phyloP scores from a whole-genome alignment of 192 early-diverging fungal genomes.

The Umbelopsis isabellina region DNA sequence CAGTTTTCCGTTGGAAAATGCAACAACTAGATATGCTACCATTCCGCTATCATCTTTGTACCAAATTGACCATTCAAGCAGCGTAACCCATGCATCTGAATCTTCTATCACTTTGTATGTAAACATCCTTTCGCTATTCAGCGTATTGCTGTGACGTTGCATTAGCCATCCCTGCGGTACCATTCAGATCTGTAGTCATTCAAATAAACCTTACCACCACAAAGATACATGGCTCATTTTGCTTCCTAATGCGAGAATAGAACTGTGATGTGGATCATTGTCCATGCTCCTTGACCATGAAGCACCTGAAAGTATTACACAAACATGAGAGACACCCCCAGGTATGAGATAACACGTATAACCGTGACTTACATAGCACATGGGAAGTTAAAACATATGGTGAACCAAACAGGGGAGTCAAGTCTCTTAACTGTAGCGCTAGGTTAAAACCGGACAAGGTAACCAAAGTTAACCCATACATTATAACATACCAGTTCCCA shows the following conservation, averaged over 20 bases:
- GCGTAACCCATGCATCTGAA: not conserved
- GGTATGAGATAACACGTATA: not conserved
- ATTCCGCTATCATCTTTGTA: not conserved
- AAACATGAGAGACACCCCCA: too few relatives aligned
- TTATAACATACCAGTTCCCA: constrained; percentile 2
- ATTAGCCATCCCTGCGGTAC: too few relatives aligned
- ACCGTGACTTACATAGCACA: not conserved
- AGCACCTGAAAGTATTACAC: not conserved
- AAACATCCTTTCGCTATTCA: not conserved
- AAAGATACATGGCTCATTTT: not conserved
- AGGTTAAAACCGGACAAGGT: not conserved
- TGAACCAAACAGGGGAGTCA: not conserved
- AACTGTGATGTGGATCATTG: not conserved
- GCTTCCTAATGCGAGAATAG: not conserved
- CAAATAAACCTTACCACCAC: not conserved
- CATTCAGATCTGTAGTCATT: not conserved
- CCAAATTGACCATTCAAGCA: constrained; percentile 5
- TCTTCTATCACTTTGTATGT: not conserved
- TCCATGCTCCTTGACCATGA: not conserved
- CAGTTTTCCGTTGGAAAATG: not conserved
- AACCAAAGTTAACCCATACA: too few relatives aligned
- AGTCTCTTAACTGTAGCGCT: not conserved
- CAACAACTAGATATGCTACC: not conserved
- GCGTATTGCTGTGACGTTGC: not conserved
- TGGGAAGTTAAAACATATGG: not conserved